Base-by-base conservation (phyloP, 345 rosid genomes). In the Barbarea vulgaris region DNA sequence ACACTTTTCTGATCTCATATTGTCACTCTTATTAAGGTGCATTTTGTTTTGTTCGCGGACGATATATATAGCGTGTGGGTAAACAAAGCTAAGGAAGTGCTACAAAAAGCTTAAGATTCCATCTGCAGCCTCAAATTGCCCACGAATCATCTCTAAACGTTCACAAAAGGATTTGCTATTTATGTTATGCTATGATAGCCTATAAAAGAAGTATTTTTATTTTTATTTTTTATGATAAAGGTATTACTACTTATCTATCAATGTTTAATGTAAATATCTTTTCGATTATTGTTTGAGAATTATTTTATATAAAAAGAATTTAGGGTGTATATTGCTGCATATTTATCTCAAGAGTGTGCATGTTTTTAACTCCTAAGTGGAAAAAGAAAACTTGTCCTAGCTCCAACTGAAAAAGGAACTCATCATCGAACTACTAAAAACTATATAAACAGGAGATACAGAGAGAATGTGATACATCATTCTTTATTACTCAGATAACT, bases 1-100 rank as follows among this genome's bases (percentile, higher is more conserved):
- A 51, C 39, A 18, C 27, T n/a, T 21, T 44, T 52, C 62, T 25
- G 39, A 17, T 22, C 64, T 57, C 17, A 1, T 79, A 8, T 62
- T 62, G 31, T 64, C 59, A 8, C 33, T 61, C 62, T 34, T 69
- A 22, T 73, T 60, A 86, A 93, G 98, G 94, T 90, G 72, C 93
- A 94, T 73, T 88, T 88, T 71, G 91, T 88, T 54, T 80, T 90
- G 73, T 88, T 95, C 70, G 51, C 78, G 0, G 93, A 87, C 21
- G 84, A 92, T 13, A 82, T 87, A 18, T 87, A 79, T 25, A 64
- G 79, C 54, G 83, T 72, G 51, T 95, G 98, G 99, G 24, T 85
- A 57, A 77, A 70, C 80, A 89, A 86, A 77, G 97, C 97, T 31
- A 84, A 81, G 79, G 89, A 82, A 85, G 85, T 72, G 62, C 83